These are phyloP conservation scores for Apiospora marii DNA, from an alignment of 2,329 filamentous ascomycete species.

Conservation along the genomic window DNA sequence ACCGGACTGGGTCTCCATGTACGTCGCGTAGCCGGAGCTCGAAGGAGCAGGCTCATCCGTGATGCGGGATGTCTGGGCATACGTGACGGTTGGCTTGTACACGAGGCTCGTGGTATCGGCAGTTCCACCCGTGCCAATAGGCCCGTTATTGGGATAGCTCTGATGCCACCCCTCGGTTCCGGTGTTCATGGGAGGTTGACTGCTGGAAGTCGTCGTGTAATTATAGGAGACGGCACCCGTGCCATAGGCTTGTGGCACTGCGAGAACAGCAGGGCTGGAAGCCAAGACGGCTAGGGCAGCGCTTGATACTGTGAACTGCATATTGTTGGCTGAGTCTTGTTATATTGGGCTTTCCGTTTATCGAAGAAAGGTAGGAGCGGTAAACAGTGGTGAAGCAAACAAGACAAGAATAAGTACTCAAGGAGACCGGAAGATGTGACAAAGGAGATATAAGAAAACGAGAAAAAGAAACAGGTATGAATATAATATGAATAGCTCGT, in stretches of 20 bases:
- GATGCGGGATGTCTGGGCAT: not conserved
- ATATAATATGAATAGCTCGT: not conserved
- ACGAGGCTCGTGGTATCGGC: not conserved
- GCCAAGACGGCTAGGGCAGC: constrained; percentile 49
- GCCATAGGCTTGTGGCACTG: constrained; percentile 30
- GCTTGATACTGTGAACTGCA: constrained; percentile 44
- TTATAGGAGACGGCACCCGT: constrained; percentile 21
- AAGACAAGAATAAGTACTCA: not conserved
- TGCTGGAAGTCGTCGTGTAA: constrained; percentile 24
- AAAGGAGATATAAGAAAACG: constrained; percentile 27
- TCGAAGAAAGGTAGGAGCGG: not conserved
- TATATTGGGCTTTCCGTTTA: constrained; percentile 25
- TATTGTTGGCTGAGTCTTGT: constrained; percentile 36
- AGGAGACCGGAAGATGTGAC: not conserved
- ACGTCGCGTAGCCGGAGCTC: not conserved
- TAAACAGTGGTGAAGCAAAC: not conserved
- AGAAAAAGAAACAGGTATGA: constrained; percentile 25
- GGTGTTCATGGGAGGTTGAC: not conserved
- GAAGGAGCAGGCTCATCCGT: constrained; percentile 13
- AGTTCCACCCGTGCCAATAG: not conserved
- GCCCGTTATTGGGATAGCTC: not conserved
- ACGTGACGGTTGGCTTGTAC: constrained; percentile 5
- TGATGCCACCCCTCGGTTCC: not conserved
- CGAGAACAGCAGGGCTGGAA: constrained; percentile 41
- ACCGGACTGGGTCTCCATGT: constrained; percentile 24